A percentile compares a stretch with the other conserved stretches of the same genome.
These are phyloP conservation scores for Hanseniaspora hatyaiensis DNA, from an alignment of 805 yeast genomes.

Conservation along the genomic window DNA sequence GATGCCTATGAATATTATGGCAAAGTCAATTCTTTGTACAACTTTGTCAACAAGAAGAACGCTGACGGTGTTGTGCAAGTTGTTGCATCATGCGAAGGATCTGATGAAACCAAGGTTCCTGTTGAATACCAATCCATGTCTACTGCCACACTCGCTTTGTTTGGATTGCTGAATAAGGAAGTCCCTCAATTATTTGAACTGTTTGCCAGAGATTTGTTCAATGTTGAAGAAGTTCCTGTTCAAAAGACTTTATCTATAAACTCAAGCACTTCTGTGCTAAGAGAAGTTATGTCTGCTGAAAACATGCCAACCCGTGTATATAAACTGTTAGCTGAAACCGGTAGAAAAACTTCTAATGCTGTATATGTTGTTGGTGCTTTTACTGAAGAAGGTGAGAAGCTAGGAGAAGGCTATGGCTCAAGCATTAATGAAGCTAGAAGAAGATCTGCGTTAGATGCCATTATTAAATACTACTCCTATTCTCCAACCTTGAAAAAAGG, in stretches of 20 bases:
- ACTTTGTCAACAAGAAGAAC: constrained; percentile 17
- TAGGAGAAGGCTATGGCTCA: constrained; percentile 92
- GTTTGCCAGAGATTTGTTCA: constrained; percentile 24
- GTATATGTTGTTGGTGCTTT: constrained; percentile 86
- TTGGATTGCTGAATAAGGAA: constrained; percentile 9
- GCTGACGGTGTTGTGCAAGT: constrained; percentile 9
- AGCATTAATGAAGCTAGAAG: constrained; percentile 84
- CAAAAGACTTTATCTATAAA: constrained; percentile 64
- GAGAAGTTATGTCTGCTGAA: constrained; percentile 65
- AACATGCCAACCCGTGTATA: constrained; percentile 63
- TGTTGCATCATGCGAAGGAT: constrained; percentile 2
- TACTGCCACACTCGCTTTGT: constrained; percentile 5
- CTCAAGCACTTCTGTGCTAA: constrained; percentile 76
- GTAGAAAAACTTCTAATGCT: constrained; percentile 73
- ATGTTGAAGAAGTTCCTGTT: constrained; percentile 46
- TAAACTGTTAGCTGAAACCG: constrained; percentile 83
- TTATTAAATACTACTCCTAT: constrained; percentile 85
- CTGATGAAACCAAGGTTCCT: constrained; percentile 5
- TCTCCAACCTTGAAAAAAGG: constrained; percentile 54
- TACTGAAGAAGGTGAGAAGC: constrained; percentile 55
- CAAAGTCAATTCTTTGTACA: constrained; percentile 42
- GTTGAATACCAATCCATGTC: constrained; percentile 12
- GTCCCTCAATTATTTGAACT: constrained; percentile 1
- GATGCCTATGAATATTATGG: constrained; percentile 59
- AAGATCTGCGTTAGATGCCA: constrained; percentile 80